Evolutionary conservation across 2,329 filamentous ascomycete species (phyloP), one percentile per base, ranked within the genome.

Genomic region (Coniella lustricola): DNA sequence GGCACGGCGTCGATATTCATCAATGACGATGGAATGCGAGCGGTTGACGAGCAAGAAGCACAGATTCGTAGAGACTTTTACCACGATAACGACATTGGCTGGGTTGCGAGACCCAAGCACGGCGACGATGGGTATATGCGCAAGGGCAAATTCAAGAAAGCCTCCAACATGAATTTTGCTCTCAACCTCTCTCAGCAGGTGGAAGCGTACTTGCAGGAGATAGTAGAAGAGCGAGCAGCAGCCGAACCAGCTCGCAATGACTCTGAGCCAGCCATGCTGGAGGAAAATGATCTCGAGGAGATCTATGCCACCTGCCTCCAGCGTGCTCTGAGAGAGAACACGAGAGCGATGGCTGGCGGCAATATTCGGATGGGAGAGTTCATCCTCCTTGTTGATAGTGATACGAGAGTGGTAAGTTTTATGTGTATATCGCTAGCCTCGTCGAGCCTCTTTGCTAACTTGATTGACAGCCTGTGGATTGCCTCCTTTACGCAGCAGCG

Each of bases 131-230:
- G 66, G 16, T 81, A 77, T 56, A 52, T 74, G 16, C 70, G 79
- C 34, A 70, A 69, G 34, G 82, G 82, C 47, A 84, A 84, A 60
- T 85, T 85, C 69, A 85, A 85, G 68, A 85, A 85, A 65, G 81
- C 82, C 1, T 85, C 81, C 22, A 87, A 87, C 67, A 87, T 87
- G 83, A 87, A 87, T 62, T 87, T 81, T 58, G 82, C 75, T 3
- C 68, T 87, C 49, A 75, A 75, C 56, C 66, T 84, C 44, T 81
- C 76, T 32, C 75, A 77, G 58, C 72, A 76, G 50, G 75, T 85
- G 3, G 84, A 87, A 61, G 75, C 77, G 10, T 76, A 76, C 50
- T 66, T 87, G 33, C 64, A 66, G 16, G 54, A 60, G 4, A 59
- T 71, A 48, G 60, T 68, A 58, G 65, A 60, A 57, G 10, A 63